These are phyloP conservation scores for Pulveroboletus sp. DNA, from an alignment of 768 basidiomycete species.

Conservation along the genomic window DNA sequence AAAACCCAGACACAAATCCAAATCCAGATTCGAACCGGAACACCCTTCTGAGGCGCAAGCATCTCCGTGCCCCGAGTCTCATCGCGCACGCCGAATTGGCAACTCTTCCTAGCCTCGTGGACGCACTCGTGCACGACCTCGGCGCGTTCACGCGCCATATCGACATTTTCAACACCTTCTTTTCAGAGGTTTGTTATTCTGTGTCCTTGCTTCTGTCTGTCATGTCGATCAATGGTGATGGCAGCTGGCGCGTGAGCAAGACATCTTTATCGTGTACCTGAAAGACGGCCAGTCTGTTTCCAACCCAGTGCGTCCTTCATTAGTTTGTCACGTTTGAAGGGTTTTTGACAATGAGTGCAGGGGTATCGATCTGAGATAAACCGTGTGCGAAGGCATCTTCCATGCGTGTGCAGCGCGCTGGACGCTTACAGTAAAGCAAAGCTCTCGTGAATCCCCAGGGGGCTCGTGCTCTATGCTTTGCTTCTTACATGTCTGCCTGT, in stretches of 20 bases:
- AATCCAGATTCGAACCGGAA: not conserved
- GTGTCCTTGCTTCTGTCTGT: not conserved
- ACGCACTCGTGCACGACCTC: conserved; percentile 8
- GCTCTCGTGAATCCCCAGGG: not conserved
- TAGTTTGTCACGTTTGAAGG: not conserved
- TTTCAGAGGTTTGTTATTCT: conserved; percentile 10
- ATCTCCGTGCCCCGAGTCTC: not conserved
- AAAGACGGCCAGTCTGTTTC: conserved; percentile 18
- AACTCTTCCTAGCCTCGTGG: not conserved
- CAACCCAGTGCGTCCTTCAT: conserved; percentile 5
- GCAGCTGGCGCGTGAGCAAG: conserved; percentile 18
- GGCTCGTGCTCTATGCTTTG: too few relatives aligned
- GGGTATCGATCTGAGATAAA: conserved; percentile 16
- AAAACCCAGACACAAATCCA: not conserved
- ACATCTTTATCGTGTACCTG: conserved; percentile 14
- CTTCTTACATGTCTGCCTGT: too few relatives aligned
- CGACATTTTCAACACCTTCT: conserved; percentile 8
- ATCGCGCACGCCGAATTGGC: not conserved
- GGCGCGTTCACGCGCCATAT: conserved; percentile 5
- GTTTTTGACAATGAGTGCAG: not conserved
- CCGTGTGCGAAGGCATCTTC: conserved; percentile 16
- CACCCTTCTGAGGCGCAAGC: not conserved
- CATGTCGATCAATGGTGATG: not conserved
- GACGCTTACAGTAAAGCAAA: conserved; percentile 20
- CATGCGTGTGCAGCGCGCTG: conserved; percentile 10